phyloP scores from a whole-genome alignment of 768 basidiomycete genomes.

The Auriculariales sp. region DNA sequence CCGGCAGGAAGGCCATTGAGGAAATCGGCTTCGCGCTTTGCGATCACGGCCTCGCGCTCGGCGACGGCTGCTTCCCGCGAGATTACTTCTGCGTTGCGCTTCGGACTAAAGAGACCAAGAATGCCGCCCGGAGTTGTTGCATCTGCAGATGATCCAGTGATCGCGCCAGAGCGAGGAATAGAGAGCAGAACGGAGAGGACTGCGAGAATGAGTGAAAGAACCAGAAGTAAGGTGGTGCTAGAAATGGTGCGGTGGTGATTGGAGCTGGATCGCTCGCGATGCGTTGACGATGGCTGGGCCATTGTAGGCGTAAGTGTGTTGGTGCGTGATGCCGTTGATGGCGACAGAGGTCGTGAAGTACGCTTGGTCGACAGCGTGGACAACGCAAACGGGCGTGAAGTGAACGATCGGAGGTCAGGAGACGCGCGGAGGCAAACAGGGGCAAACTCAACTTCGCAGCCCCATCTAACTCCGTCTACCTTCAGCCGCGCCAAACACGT shows the following conservation, averaged over 20 bases:
- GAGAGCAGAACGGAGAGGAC: constrained; percentile 88
- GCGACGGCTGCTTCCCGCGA: constrained; percentile 70
- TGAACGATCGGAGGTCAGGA: no score
- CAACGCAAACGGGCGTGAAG: no score
- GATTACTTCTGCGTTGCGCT: constrained; percentile 67
- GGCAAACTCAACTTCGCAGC: no score
- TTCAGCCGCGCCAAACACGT: no score
- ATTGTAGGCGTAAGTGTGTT: no score
- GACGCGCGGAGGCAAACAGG: no score
- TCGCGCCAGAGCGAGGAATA: constrained; percentile 43
- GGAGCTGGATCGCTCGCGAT: constrained; percentile 37
- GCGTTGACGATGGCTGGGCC: constrained; percentile 78
- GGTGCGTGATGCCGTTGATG: constrained; percentile 27
- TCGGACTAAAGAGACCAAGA: constrained; percentile 64
- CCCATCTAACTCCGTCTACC: no score
- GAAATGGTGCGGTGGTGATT: constrained; percentile 79
- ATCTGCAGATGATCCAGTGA: constrained; percentile 16
- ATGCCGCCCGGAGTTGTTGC: constrained; percentile 36
- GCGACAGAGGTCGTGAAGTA: not conserved
- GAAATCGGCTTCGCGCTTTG: constrained; percentile 75
- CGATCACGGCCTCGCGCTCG: constrained; percentile 74
- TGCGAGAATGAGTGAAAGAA: constrained; percentile 72
- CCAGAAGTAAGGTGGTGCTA: constrained; percentile 75
- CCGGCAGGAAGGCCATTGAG: constrained; percentile 75
- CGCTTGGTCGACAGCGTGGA: not conserved